phyloP scores from a whole-genome alignment of 805 yeast species.

The Saccharomycopsis selenospora region DNA sequence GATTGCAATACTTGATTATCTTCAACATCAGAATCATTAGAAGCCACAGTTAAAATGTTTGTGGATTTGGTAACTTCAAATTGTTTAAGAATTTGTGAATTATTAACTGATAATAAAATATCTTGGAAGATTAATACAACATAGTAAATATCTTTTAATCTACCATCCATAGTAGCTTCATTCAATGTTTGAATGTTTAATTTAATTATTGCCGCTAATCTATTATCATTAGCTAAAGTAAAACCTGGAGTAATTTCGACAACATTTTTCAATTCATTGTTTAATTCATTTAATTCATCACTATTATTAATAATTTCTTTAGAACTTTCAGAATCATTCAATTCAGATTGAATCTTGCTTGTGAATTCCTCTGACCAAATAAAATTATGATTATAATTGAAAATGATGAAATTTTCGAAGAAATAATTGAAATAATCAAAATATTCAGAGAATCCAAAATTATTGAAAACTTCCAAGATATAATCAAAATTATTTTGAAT shows the following conservation, averaged over 20 bases:
- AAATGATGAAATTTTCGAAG: conserved; percentile 16
- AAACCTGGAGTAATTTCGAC: conserved; percentile 9
- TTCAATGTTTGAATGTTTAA: conserved; percentile 5
- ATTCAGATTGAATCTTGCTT: conserved; percentile 4
- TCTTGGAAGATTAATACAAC: conserved; percentile 11
- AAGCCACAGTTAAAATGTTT: neutral
- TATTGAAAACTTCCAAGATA: conserved; percentile 16
- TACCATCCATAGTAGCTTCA: conserved; percentile 9
- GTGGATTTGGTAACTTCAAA: neutral
- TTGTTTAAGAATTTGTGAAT: conserved; percentile 3
- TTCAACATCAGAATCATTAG: conserved; percentile 7
- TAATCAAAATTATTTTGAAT: conserved; percentile 34
- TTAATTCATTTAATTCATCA: conserved; percentile 1
- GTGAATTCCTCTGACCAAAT: conserved; percentile 9
- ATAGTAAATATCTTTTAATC: conserved; percentile 8
- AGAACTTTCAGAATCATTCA: neutral
- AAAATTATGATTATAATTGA: conserved; percentile 10
- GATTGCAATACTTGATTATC: conserved; percentile 15
- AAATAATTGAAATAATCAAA: conserved; percentile 19
- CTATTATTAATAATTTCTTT: neutral
- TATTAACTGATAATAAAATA: conserved; percentile 11
- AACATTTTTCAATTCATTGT: conserved; percentile 14
- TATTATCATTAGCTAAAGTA: conserved; percentile 12
- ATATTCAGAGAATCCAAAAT: conserved; percentile 14
- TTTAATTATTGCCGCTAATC: conserved; percentile 8